Conservation (phyloP, 1,284 basidiomycete species). For the Papiliotrema fonsecae region DNA sequence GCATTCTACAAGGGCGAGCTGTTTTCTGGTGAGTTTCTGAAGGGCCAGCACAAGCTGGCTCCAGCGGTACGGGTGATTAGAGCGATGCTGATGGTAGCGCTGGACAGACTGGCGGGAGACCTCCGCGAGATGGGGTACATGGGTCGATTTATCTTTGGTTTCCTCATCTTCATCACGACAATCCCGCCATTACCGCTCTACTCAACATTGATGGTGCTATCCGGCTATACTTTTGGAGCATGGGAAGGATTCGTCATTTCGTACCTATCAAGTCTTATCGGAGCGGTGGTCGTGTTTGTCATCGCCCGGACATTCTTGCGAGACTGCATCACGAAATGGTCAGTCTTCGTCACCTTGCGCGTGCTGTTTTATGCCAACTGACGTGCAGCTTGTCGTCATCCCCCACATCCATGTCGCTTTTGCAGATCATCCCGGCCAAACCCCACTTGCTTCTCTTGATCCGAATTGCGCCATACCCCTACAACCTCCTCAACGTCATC, state of each 20-base stretch:
- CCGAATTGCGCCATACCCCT: conserved; percentile 52
- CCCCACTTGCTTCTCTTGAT: conserved; percentile 52
- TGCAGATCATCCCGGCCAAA: conserved; percentile 41
- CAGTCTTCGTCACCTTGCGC: conserved; percentile 9
- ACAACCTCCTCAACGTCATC: conserved; percentile 54
- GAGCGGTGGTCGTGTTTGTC: conserved; percentile 51
- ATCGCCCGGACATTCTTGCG: conserved; percentile 40
- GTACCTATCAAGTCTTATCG: conserved; percentile 50
- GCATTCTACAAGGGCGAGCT: conserved; percentile 42
- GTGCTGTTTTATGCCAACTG: neutral
- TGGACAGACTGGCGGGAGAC: conserved; percentile 40
- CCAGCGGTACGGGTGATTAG: neutral
- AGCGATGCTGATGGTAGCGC: conserved; percentile 19
- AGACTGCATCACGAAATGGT: conserved; percentile 38
- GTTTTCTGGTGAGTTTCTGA: conserved; percentile 33
- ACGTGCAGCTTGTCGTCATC: conserved; percentile 31
- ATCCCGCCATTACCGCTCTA: conserved; percentile 53
- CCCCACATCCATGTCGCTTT: conserved; percentile 36
- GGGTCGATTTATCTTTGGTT: conserved; percentile 43
- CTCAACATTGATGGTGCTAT: conserved; percentile 53
- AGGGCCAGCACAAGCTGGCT: too few species aligned
- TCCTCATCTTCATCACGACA: conserved; percentile 45
- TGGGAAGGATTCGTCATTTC: conserved; percentile 51
- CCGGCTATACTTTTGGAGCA: conserved; percentile 52
- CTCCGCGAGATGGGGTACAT: conserved; percentile 37